Base-by-base conservation (phyloP, 805 yeast species). In the Metschnikowia aberdeeniae region DNA sequence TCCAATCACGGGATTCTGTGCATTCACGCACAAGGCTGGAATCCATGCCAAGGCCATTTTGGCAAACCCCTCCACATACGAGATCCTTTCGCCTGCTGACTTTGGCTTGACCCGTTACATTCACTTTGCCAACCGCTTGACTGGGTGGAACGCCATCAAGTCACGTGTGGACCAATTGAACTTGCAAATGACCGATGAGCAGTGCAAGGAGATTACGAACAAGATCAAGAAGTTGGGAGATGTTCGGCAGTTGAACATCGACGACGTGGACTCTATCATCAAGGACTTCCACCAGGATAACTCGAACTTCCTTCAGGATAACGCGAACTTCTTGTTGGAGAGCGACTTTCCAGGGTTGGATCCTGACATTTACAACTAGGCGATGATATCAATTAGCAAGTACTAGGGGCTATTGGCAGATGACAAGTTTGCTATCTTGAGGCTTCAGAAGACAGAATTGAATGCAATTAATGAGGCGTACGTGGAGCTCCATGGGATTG, bases 121-220 rank as follows among this genome's bases (percentile, higher is more conserved):
- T 64, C 99, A 93, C 70, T 93, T 92, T 67, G 98, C 98, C 58
- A 92, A 92, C 79, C 84, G 98, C 64, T 78, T 92, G 62, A 92
- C 99, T 11, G 99, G 99, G 51, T 92, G 99, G 99, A 93, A 92
- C 70, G 98, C 98, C 45, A 92, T 92, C 79, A 92, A 92, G 76
- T 82, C 95, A 35, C 86, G 99, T 72, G 99, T 93, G 51, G 99
- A 92, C 67, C 99, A 92, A 72, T 80, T 92, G 72, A 90, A 93
- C 71, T 77, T 92, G 70, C 74, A 83, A 59, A 77, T 92, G 63
- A 81, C 93, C 40, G 99, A 92, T 64, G 92, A 83, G 56, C 97
- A 92, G 77, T 76, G 87, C 71, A 93, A 93, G 78, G 97, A 88
- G 66, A 96, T 93, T 53, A 92, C 99, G 30, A 76, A 78, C 58